Base-by-base conservation (phyloP, 768 basidiomycete species). In the Butyriboletus loyo region DNA sequence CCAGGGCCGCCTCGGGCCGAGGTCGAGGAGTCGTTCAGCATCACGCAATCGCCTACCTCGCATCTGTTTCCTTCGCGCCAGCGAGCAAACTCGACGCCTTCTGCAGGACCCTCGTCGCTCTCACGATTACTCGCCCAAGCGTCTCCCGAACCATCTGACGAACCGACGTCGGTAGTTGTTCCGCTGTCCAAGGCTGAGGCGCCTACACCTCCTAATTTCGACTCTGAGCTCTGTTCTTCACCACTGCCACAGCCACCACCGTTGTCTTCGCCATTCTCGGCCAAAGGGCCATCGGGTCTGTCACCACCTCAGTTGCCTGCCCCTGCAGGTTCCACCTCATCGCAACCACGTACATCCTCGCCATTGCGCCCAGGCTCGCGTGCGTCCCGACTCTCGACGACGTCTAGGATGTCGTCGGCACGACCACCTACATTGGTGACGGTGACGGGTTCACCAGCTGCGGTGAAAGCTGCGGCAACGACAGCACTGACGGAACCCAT, bases 81-180 rank as follows among this genome's bases (percentile, higher is more conserved):
- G 5, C 79, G 89, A 38, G 73, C 86, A 19, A 84, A 81, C 57
- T 86, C 86, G 14, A 84, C 85, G 8, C 84, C 86, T 6, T 74
- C 77, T 13, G 84, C 83, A 5, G 85, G 88, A 11, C 88, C 86
- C 1, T 91, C 89, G 7, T 90, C 89, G 3, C 74, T 92, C 54
- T 91, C 89, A 14, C 81, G 87, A 25, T 73, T 92, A 4, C 74
- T 92, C 22, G 89, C 89, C 0, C 89, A 92, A 60, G 90, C 89
- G 5, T 70, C 76, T 19, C 64, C 75, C 22, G 67, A 68, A 24
- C 36, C 45, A n/a, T 15, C 49, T 35, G 80, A 85, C 60, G 60
- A 59, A 22, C 36, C 39, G 22, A 54, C 64, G 13, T 50, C 67
- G 1, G 69, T 67, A 11, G 64, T 52, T 30, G 37, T 64, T 56